These are phyloP conservation scores for Colletotrichum sp. DNA, from an alignment of 2,329 filamentous ascomycete species.

Conservation along the genomic window DNA sequence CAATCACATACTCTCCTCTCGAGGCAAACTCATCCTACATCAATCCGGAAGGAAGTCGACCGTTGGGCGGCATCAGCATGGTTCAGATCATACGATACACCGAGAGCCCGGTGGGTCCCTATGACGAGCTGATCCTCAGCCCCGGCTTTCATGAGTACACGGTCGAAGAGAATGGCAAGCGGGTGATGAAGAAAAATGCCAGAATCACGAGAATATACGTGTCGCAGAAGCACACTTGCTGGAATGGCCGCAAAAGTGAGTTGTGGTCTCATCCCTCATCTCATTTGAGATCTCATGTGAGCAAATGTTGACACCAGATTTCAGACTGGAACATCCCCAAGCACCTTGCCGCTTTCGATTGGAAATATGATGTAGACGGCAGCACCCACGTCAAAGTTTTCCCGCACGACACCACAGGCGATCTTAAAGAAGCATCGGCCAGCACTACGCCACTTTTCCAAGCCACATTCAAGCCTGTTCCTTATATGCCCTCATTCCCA, in stretches of 20 bases:
- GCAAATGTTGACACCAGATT: neutral
- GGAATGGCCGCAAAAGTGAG: conserved; percentile 57
- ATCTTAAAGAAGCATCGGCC: conserved; percentile 34
- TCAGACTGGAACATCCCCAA: conserved; percentile 62
- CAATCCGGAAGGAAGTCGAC: conserved; percentile 35
- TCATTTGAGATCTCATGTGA: neutral
- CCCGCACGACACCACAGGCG: conserved; percentile 42
- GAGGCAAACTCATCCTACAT: conserved; percentile 47
- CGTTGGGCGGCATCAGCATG: conserved; percentile 51
- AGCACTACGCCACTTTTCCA: conserved; percentile 48
- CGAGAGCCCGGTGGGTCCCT: conserved; percentile 56
- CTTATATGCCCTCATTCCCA: conserved; percentile 48
- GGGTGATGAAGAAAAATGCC: conserved; percentile 37
- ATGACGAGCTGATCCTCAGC: conserved; percentile 56
- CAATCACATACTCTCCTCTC: conserved; percentile 50
- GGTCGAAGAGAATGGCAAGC: conserved; percentile 36
- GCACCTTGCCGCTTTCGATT: conserved; percentile 57
- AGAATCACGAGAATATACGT: conserved; percentile 61
- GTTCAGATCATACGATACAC: conserved; percentile 57
- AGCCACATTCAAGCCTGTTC: conserved; percentile 46
- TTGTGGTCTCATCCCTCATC: neutral
- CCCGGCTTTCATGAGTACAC: conserved; percentile 52
- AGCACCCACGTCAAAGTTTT: conserved; percentile 48
- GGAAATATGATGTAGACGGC: conserved; percentile 39
- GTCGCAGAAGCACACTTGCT: conserved; percentile 55